Evolutionary conservation across 257 asterid genomes (phyloP).

Genomic region (Solanum chiquidenum): DNA sequence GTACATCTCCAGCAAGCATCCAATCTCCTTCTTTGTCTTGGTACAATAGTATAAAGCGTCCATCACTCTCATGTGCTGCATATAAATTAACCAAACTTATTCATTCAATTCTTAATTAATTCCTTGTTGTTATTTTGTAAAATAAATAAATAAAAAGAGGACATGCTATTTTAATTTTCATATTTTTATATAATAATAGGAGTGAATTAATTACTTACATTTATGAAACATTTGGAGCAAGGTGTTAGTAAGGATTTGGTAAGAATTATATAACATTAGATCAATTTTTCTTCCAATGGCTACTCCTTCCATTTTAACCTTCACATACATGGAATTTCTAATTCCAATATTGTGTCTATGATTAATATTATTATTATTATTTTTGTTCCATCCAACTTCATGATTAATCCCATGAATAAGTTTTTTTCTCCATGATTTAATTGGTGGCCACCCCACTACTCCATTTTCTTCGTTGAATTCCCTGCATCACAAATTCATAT

Average conservation of each 20-base stretch:
- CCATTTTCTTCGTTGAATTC: slow-evolving; percentile 5
- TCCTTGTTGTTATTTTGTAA: background rate
- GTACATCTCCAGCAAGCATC: slow-evolving; percentile 43
- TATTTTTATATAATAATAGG: background rate
- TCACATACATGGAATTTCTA: slow-evolving; percentile 33
- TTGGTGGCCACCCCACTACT: slow-evolving; percentile 61
- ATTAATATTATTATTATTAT: background rate
- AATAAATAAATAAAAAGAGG: background rate
- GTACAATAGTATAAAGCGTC: slow-evolving; percentile 28
- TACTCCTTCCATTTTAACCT: slow-evolving; percentile 69
- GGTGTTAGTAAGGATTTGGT: slow-evolving; percentile 17
- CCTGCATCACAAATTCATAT: slow-evolving; percentile 3
- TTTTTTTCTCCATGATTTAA: slow-evolving; percentile 44
- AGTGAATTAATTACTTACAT: slow-evolving; percentile 17
- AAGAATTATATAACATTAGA: slow-evolving; percentile 22
- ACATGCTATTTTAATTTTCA: background rate
- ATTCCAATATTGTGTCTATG: background rate
- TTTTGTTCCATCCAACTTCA: slow-evolving; percentile 15
- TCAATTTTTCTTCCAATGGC: slow-evolving; percentile 63
- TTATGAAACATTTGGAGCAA: slow-evolving; percentile 40
- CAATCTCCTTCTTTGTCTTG: slow-evolving; percentile 58
- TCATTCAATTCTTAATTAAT: background rate
- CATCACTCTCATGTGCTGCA: slow-evolving; percentile 14
- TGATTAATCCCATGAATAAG: background rate
- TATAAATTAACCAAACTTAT: background rate